These are phyloP conservation scores for Pestalotiopsis sp. DNA, from an alignment of 2,329 filamentous ascomycete genomes.

Conservation along the genomic window DNA sequence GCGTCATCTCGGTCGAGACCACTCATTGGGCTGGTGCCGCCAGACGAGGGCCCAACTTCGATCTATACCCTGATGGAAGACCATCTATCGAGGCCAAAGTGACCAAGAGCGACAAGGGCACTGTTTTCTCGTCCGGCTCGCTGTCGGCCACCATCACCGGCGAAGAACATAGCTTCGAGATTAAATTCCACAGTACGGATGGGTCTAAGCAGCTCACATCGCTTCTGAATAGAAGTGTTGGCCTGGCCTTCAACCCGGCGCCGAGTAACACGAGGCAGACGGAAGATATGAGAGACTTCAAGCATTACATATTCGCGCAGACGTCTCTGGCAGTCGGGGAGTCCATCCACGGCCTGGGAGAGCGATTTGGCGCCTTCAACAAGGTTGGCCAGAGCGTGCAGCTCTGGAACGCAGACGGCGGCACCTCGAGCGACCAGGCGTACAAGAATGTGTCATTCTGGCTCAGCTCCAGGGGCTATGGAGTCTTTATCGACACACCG, in stretches of 20 bases:
- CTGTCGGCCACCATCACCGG: constrained; percentile 54
- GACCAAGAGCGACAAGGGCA: constrained; percentile 43
- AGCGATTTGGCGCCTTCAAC: constrained; percentile 76
- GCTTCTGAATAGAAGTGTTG: constrained; percentile 56
- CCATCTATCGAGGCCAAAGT: constrained; percentile 44
- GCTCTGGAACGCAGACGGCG: constrained; percentile 66
- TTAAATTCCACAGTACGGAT: constrained; percentile 55
- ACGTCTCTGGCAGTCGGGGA: constrained; percentile 61
- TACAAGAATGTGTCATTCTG: constrained; percentile 76
- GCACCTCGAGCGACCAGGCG: constrained; percentile 69
- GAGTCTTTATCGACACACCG: constrained; percentile 73
- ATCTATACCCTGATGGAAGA: constrained; percentile 56
- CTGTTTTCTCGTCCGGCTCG: constrained; percentile 52
- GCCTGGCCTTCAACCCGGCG: constrained; percentile 57
- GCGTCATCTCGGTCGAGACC: constrained; percentile 61
- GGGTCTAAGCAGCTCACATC: constrained; percentile 55
- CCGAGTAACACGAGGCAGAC: constrained; percentile 55
- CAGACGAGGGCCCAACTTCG: constrained; percentile 57
- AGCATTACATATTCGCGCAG: constrained; percentile 60
- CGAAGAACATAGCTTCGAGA: constrained; percentile 53
- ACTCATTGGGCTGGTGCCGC: constrained; percentile 60
- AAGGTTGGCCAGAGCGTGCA: constrained; percentile 73
- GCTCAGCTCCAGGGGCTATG: constrained; percentile 74
- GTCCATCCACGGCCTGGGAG: constrained; percentile 73
- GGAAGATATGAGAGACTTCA: constrained; percentile 53